Conservation (phyloP, 2,329 filamentous ascomycete genomes). For the Blumeria hordei region DNA sequence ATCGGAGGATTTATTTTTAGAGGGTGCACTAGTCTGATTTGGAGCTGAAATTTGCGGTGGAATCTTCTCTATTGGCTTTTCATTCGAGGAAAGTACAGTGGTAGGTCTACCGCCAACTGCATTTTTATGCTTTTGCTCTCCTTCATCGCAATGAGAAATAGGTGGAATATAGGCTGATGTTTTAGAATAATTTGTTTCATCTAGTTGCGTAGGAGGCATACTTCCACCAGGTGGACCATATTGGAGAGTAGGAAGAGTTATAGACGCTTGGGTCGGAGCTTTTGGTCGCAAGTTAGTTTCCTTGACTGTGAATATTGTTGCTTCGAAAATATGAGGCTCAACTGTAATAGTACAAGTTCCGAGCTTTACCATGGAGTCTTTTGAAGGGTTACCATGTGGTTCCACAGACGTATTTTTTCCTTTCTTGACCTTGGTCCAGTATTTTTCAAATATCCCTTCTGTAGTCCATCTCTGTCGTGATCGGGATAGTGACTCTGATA, state of each 20-base stretch:
- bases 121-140: neutral
- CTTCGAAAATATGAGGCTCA: conserved; percentile 60
- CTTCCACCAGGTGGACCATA: conserved; percentile 39
- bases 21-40: conserved; percentile 4
- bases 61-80: too few species aligned
- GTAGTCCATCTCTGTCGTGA: conserved; percentile 52
- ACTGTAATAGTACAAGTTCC: conserved; percentile 52
- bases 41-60: neutral
- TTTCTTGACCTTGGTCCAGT: conserved; percentile 51
- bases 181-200: neutral
- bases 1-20: neutral
- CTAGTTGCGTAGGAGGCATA: conserved; percentile 28
- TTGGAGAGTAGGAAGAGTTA: conserved; percentile 33
- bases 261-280: conserved; percentile 14
- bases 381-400: conserved; percentile 35
- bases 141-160: conserved; percentile 7
- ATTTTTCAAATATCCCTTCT: conserved; percentile 51
- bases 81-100: too few species aligned
- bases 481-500: conserved; percentile 46
- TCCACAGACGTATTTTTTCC: conserved; percentile 41
- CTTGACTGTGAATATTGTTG: conserved; percentile 48
- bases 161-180: neutral
- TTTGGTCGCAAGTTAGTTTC: conserved; percentile 27
- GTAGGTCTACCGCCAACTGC: too few species aligned
- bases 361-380: conserved; percentile 48